Conservation (phyloP, 2,329 filamentous ascomycete species). For the Fusarium staphyleae region DNA sequence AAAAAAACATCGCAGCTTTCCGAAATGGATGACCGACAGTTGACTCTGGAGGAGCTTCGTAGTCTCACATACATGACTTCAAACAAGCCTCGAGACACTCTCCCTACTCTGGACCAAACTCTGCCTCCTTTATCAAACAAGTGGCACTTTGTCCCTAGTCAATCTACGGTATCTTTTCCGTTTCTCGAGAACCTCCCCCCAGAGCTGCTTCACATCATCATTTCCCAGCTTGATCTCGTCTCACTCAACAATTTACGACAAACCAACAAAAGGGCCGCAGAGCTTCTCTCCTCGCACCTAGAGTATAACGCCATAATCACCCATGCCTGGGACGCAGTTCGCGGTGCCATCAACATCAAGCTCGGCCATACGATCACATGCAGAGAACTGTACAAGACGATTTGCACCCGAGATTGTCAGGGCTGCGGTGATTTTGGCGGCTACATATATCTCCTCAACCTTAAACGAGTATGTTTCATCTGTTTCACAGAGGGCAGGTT, state of each 20-base stretch:
- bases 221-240: conserved; percentile 4
- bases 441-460: conserved; percentile 17
- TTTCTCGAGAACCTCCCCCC: not conserved
- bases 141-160: not conserved
- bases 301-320: conserved; percentile 3
- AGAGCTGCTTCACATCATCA: conserved; percentile 1
- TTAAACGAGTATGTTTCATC: conserved; percentile 7
- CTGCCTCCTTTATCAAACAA: not conserved
- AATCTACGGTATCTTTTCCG: not conserved
- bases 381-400: not conserved
- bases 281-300: conserved; percentile 3
- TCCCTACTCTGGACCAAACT: conserved; percentile 1
- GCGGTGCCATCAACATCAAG: not conserved
- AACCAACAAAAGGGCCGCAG: conserved; percentile 2
- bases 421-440: conserved; percentile 11
- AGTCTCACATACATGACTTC: not conserved
- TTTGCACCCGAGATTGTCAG: conserved; percentile 5
- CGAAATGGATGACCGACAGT: not conserved
- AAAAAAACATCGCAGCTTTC: not conserved
- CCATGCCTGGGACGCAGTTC: conserved; percentile 3
- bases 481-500: conserved; percentile 3
- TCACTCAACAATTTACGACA: conserved; percentile 1
- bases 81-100: not conserved
- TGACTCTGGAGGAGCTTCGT: not conserved
- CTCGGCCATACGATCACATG: not conserved